A percentile compares a stretch with the other conserved stretches of the same genome.
phyloP scores from a whole-genome alignment of 768 basidiomycete genomes.

The Amanita thiersii region DNA sequence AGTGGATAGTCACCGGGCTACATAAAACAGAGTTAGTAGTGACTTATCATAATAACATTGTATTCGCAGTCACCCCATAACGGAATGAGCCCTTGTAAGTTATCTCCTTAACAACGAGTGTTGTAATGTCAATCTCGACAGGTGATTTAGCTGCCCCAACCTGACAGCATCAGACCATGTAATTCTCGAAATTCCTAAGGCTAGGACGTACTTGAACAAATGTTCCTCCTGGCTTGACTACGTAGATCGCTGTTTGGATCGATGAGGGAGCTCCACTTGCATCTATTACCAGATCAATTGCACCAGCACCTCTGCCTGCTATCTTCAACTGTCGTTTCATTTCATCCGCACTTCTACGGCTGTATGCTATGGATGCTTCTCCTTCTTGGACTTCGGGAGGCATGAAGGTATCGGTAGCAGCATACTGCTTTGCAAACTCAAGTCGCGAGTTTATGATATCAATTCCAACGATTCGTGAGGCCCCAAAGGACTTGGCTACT shows the following conservation, averaged over 20 bases:
- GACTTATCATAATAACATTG: slow-evolving; percentile 2
- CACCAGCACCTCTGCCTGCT: slow-evolving; percentile 57
- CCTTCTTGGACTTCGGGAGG: slow-evolving; percentile 53
- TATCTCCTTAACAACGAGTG: slow-evolving; percentile 71
- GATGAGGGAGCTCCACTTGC: slow-evolving; percentile 91
- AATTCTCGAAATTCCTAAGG: neutral
- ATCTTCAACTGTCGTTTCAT: slow-evolving; percentile 63
- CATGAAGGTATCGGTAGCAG: slow-evolving; percentile 68
- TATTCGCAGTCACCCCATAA: slow-evolving; percentile 45
- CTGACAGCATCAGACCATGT: slow-evolving; percentile 22
- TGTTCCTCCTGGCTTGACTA: slow-evolving; percentile 71
- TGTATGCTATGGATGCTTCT: slow-evolving; percentile 66
- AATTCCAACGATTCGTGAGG: slow-evolving; percentile 74
- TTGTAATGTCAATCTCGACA: slow-evolving; percentile 63
- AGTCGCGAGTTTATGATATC: slow-evolving; percentile 73
- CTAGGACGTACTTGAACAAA: slow-evolving; percentile 48
- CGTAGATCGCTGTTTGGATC: slow-evolving; percentile 75
- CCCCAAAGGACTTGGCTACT: slow-evolving; percentile 91
- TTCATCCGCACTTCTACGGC: slow-evolving; percentile 56
- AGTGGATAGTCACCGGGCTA: slow-evolving; percentile 82
- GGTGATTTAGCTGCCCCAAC: slow-evolving; percentile 85
- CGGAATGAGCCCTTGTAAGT: slow-evolving; percentile 89
- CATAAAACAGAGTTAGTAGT: slow-evolving; percentile 2
- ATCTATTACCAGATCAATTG: slow-evolving; percentile 84
- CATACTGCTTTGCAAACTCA: slow-evolving; percentile 80